Evolutionary conservation across 768 basidiomycete species (phyloP).

Genomic region (Serendipita sp.): DNA sequence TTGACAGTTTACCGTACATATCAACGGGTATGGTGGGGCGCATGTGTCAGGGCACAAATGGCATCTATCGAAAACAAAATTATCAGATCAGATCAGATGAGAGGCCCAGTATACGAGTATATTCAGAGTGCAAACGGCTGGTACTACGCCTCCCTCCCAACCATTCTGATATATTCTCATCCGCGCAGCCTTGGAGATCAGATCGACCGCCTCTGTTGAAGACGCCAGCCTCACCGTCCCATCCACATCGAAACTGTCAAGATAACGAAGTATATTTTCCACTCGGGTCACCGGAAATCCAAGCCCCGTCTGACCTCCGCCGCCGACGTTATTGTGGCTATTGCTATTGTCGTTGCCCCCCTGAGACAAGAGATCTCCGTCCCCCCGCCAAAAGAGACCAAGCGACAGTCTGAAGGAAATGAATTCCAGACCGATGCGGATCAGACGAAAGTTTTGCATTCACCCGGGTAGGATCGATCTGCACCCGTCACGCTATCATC

Average conservation of each 20-base stretch:
- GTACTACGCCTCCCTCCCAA: neutral
- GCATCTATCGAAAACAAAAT: no score
- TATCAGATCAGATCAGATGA: no score
- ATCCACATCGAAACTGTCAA: slow-evolving; percentile 58
- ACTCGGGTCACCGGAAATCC: neutral
- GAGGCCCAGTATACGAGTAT: no score
- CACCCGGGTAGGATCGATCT: slow-evolving; percentile 33
- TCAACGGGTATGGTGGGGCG: no score
- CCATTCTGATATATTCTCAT: neutral
- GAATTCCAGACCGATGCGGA: slow-evolving; percentile 71
- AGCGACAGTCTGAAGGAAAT: slow-evolving; percentile 39
- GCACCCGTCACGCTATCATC: slow-evolving; percentile 27
- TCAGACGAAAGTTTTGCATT: slow-evolving; percentile 52
- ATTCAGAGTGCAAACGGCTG: no score
- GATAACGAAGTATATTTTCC: slow-evolving; percentile 40
- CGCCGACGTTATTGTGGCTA: neutral
- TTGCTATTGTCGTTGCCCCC: neutral
- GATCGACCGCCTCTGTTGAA: slow-evolving; percentile 38
- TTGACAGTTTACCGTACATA: no score
- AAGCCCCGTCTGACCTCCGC: neutral
- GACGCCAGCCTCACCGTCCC: slow-evolving; percentile 59
- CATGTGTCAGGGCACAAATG: no score
- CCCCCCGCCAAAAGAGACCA: slow-evolving; percentile 9
- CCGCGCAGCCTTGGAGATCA: slow-evolving; percentile 11
- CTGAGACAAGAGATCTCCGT: neutral